phyloP scores from a whole-genome alignment of 495 filamentous ascomycete genomes.

The Terfezia claveryi region DNA sequence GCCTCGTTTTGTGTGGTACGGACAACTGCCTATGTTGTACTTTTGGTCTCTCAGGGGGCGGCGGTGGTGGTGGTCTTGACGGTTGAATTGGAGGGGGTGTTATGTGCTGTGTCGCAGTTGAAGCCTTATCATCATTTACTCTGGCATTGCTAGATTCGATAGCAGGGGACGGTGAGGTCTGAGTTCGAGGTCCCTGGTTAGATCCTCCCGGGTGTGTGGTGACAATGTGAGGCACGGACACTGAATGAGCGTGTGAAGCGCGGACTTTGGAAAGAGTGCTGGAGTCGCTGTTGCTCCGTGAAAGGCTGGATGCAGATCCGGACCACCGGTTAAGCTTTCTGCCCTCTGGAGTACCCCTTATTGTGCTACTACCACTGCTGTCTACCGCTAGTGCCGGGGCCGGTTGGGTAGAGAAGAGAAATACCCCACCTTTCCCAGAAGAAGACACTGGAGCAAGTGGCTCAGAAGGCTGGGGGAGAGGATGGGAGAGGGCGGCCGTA shows the following conservation, averaged over 20 bases:
- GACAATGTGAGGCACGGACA: not conserved
- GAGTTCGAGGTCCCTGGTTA: not conserved
- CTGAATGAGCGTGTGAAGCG: not conserved
- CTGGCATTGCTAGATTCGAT: too few species aligned
- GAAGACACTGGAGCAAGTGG: not conserved
- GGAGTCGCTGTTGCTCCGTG: not conserved
- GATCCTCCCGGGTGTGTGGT: not conserved
- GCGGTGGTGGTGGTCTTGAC: not conserved
- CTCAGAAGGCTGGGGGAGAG: not conserved
- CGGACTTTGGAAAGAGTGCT: not conserved
- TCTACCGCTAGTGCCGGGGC: not conserved
- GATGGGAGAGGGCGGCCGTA: not conserved
- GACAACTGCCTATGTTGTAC: not conserved
- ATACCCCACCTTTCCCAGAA: too few species aligned
- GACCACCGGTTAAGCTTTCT: not conserved
- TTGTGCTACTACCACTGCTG: not conserved
- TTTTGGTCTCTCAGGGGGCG: not conserved
- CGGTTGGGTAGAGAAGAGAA: too few species aligned
- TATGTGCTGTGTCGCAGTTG: too few species aligned
- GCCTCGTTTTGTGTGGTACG: constrained; percentile 1
- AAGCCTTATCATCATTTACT: too few species aligned
- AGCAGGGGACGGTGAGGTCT: not conserved
- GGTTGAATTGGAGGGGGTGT: not conserved
- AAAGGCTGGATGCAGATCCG: not conserved
- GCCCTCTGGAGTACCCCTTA: not conserved